phyloP scores from a whole-genome alignment of 768 basidiomycete genomes.

The Suillus placidus region DNA sequence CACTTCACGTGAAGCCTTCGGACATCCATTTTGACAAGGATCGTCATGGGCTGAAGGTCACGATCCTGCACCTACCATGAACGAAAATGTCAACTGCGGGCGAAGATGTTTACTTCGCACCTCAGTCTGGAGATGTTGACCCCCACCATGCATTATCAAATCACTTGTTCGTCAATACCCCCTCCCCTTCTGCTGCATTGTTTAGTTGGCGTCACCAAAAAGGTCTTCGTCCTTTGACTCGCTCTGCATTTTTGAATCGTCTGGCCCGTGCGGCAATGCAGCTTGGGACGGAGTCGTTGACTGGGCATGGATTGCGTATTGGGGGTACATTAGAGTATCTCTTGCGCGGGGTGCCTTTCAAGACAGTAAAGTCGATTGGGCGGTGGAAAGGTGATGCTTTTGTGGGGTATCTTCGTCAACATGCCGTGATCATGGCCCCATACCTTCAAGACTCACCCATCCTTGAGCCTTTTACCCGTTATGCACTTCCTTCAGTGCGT shows the following conservation, averaged over 20 bases:
- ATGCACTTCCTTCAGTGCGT: constrained; percentile 15
- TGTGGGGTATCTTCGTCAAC: constrained; percentile 30
- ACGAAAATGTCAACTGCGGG: neutral
- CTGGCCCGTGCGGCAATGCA: fast-evolving
- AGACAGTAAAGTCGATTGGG: constrained; percentile 36
- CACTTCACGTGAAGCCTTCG: neutral
- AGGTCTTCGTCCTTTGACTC: too few species aligned
- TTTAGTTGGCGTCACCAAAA: too few species aligned
- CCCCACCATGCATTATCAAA: neutral
- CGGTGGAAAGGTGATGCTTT: constrained; percentile 38
- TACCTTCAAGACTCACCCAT: constrained; percentile 28
- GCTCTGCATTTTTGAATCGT: fast-evolving
- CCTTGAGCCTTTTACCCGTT: neutral
- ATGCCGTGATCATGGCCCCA: constrained; percentile 28
- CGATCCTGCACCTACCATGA: fast-evolving
- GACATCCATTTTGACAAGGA: neutral
- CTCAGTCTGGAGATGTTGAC: neutral
- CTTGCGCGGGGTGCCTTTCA: constrained; percentile 28
- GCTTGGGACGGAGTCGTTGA: neutral
- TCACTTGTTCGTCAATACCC: fast-evolving
- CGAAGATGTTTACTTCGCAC: neutral
- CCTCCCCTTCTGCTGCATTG: fast-evolving
- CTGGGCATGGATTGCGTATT: constrained; percentile 32
- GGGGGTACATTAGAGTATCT: constrained; percentile 33
- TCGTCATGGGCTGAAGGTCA: neutral